These are phyloP conservation scores for Cajanus cajan DNA, from an alignment of 306 rosid species.

Conservation along the genomic window DNA sequence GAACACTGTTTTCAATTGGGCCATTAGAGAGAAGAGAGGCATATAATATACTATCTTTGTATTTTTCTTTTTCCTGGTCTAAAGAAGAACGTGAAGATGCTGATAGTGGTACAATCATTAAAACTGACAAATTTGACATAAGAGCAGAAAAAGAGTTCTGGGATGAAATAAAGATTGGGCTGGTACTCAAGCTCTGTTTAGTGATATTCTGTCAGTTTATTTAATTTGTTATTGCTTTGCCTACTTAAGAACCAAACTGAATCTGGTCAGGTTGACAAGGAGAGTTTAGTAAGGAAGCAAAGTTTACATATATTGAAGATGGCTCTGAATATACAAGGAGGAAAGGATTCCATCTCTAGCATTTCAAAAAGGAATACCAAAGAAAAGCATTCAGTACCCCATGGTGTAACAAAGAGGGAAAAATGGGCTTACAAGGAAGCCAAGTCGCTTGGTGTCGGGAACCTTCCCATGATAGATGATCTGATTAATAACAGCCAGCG, in stretches of 20 bases:
- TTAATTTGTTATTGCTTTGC: slow-evolving; percentile 24
- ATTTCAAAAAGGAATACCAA: slow-evolving; percentile 30
- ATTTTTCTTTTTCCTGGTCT: slow-evolving; percentile 57
- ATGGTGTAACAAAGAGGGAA: slow-evolving; percentile 71
- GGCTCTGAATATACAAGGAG: slow-evolving; percentile 44
- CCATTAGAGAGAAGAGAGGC: slow-evolving; percentile 85
- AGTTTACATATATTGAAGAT: slow-evolving; percentile 71
- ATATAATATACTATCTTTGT: slow-evolving; percentile 70
- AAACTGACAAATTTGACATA: slow-evolving; percentile 54
- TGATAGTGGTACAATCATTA: slow-evolving; percentile 35
- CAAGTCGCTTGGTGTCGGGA: slow-evolving; percentile 80
- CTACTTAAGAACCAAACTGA: slow-evolving; percentile 29
- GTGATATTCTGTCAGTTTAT: slow-evolving; percentile 25
- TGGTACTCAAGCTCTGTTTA: slow-evolving; percentile 57
- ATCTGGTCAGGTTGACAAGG: slow-evolving; percentile 74
- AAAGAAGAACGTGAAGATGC: slow-evolving; percentile 49
- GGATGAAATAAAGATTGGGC: slow-evolving; percentile 77
- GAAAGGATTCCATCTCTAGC: slow-evolving; percentile 35
- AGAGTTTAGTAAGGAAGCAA: slow-evolving; percentile 85
- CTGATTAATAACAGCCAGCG: slow-evolving; percentile 50
- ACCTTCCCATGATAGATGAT: slow-evolving; percentile 47
- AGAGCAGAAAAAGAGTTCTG: slow-evolving; percentile 75
- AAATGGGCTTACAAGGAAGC: slow-evolving; percentile 89
- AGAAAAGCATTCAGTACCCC: slow-evolving; percentile 40
- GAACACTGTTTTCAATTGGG: slow-evolving; percentile 69